Base-by-base conservation (phyloP, 352 stramenopile genomes). In the Achlya hypogyna region DNA sequence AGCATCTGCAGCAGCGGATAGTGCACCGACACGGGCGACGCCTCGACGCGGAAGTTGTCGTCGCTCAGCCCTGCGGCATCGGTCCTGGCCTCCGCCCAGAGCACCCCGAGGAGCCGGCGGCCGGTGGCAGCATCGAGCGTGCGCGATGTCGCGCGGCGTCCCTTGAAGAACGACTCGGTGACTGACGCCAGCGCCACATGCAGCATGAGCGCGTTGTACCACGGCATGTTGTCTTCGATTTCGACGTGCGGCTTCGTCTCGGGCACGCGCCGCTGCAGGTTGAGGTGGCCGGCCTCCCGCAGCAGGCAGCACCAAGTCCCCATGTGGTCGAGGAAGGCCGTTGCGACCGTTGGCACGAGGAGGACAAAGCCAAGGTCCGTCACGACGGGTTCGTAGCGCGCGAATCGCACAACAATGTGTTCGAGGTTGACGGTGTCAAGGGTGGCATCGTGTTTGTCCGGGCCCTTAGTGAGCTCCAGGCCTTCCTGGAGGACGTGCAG, bases 1-100 rank as follows among this genome's bases (percentile, higher is more conserved):
- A 97, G 65, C 52, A 95, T 78, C 29, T 86, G 84, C 58, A 97
- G 90, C 25, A 97, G 72, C 18, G 90, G 88, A 38, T 96, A 82
- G 72, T 97, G 90, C 27, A 97, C 88, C 20, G 89, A 97, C 12
- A 97, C 89, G 0, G 77, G 78, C 47, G 91, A 79, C 1, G 74
- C 81, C 0, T 72, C 76, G 10, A 93, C 81, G 67, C 89, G 78
- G 65, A 86, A 95, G 67, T 91, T 65, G 20, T 51, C 38, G 47
- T 23, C 4, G 42, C n/a, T 14, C 4, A 6, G 38, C n/a, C n/a
- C 6, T 14, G 28, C 12, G 3, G 28, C n/a, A 27, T 54, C 29
- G 5, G 20, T 45, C 14, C 18, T 22, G 0, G 40, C 14, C 42
- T 31, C 40, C 25, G 25, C n/a, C 23, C 14, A 51, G 38, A 67